Evolutionary conservation across 2,329 filamentous ascomycete species (phyloP), one percentile per base, ranked within the genome.

Genomic region (Bipolaris zeicola): DNA sequence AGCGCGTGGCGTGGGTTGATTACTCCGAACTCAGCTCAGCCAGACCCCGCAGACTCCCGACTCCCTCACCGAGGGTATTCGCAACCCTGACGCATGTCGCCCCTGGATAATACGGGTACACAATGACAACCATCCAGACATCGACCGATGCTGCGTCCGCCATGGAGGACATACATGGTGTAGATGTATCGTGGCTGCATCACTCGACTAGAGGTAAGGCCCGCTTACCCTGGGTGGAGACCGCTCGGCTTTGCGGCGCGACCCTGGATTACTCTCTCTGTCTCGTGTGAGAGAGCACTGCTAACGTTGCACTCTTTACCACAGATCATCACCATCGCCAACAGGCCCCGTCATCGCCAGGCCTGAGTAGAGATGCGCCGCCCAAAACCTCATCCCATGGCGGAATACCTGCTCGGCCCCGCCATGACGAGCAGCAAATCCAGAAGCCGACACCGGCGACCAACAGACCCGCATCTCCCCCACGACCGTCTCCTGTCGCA

Each of bases 151-250:
- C 57, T 26, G 61, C 61, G 49, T 61, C 65, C 47, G 61, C 59
- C 55, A 94, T 94, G 91, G 91, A 94, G 78, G 88, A 89, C 67
- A 85, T 91, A 64, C 87, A 92, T 75, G 88, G 89, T 65, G 85
- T 96, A 71, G 92, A 96, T 78, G 91, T 96, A 72, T 92, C 89
- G 77, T 96, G 92, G 92, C 89, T 96, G 81, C 90, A 95, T 78
- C 89, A 90, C 73, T 86, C 89, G 67, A 87, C 88, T 62, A 92
- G 90, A 89, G 91, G 92, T 91, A 82, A 77, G 83, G 54, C 61
- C 78, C 60, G 64, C 63, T 62, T 61, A 62, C 66, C 60, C 64
- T 67, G 54, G 36, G 50, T 57, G 50, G 54, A 70, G 62, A 62
- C 65, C 45, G 38, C 52, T 56, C 58, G 65, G 63, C 50, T 54